These are phyloP conservation scores for Aureobasidium leucospermi DNA, from an alignment of 2,329 filamentous ascomycete genomes.

Conservation along the genomic window DNA sequence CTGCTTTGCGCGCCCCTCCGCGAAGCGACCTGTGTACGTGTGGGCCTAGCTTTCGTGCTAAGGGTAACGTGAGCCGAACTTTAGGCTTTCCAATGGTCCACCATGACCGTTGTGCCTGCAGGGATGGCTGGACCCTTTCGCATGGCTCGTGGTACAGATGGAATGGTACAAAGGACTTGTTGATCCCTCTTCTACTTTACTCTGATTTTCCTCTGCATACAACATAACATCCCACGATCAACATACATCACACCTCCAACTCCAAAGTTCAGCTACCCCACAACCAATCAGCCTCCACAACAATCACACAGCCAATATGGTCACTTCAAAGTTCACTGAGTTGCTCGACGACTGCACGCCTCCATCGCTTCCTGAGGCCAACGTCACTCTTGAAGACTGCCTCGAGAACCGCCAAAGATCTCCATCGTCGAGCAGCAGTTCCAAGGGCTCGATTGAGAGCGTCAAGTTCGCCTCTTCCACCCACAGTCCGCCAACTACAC, in stretches of 20 bases:
- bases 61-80: slow-evolving; percentile 11
- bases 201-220: background rate
- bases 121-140: slow-evolving; percentile 10
- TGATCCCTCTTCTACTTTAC: background rate
- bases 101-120: slow-evolving; percentile 9
- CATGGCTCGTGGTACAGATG: slow-evolving; percentile 4
- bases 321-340: slow-evolving; percentile 31
- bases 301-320: slow-evolving; percentile 18
- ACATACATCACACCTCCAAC: background rate
- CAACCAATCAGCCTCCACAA: background rate
- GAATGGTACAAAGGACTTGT: slow-evolving; percentile 3
- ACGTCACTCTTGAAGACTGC: slow-evolving; percentile 29
- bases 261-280: background rate
- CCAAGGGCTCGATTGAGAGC: background rate
- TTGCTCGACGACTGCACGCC: slow-evolving; percentile 25
- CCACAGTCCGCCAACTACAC: background rate
- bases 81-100: slow-evolving; percentile 10
- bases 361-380: slow-evolving; percentile 25
- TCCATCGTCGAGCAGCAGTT: slow-evolving; percentile 19
- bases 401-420: slow-evolving; percentile 26
- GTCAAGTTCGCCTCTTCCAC: slow-evolving; percentile 2
- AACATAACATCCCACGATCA: background rate
- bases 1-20: slow-evolving; percentile 1
- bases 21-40: slow-evolving; percentile 11
- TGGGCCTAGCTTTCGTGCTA: slow-evolving; percentile 4